A percentile compares a stretch with the other conserved stretches of the same genome.
Conservation (phyloP, 2,329 filamentous ascomycete species). For the Sporothrix inflata region DNA sequence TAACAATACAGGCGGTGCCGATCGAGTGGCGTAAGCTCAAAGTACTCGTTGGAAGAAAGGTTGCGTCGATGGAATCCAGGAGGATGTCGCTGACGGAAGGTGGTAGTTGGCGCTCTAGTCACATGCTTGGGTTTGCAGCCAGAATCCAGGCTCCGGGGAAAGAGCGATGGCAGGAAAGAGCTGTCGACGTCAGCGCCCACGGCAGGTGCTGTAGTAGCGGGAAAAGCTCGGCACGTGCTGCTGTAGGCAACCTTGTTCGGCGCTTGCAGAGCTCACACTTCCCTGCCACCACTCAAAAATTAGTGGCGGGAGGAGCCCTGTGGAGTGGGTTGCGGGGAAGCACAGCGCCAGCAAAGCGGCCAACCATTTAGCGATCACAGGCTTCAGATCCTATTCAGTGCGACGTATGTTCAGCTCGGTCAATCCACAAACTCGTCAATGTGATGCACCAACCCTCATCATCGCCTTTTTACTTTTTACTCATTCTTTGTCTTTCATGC, state of each 20-base stretch:
- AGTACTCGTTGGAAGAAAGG: background rate
- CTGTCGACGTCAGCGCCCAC: conserved; percentile 26
- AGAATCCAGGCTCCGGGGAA: background rate
- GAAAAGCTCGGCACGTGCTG: conserved; percentile 27
- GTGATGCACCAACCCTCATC: too few relatives aligned
- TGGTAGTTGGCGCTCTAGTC: conserved; percentile 22
- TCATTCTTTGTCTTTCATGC: background rate
- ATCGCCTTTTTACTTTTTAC: background rate
- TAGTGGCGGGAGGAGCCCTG: conserved; percentile 26
- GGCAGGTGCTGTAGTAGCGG: background rate
- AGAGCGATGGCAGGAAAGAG: background rate
- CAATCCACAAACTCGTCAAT: background rate
- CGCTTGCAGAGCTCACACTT: background rate
- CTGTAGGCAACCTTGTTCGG: conserved; percentile 6
- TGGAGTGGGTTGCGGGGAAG: conserved; percentile 24
- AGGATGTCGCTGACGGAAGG: conserved; percentile 7
- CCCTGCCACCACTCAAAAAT: conserved; percentile 15
- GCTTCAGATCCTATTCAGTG: background rate
- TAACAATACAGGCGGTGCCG: background rate
- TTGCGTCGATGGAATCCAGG: background rate
- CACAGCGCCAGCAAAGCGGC: background rate
- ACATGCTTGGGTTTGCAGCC: conserved; percentile 21
- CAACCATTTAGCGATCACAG: background rate
- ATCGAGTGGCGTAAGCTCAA: conserved; percentile 3
- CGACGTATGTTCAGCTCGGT: background rate